Base-by-base conservation (phyloP, 2,329 filamentous ascomycete species). In the Polytolypa hystricis region DNA sequence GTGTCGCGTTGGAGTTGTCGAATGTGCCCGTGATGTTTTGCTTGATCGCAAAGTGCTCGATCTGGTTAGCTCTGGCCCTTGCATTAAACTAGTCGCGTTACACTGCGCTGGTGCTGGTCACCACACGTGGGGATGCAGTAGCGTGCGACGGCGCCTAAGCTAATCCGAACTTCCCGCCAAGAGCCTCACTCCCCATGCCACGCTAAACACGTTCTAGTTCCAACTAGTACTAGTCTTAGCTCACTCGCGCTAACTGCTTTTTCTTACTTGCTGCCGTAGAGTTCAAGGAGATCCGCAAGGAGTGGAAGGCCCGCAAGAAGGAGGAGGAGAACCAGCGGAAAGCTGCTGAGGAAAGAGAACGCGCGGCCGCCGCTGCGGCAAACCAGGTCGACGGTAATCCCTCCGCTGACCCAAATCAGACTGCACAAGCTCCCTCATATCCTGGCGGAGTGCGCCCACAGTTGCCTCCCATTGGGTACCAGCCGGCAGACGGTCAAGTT, bases 251-350 rank as follows among this genome's bases (percentile, higher is more conserved):
- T 19, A 15, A 17, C 15, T 11, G 30, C 17, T 16, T 11, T 23
- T 23, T n/a, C 10, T 34, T 28, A 15, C 18, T 33, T 33, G 28
- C 14, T 17, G 18, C 14, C 18, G 11, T 20, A 96, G 91, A 96
- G 62, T 96, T 98, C 67, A 98, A 98, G 60, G 91, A 98, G 56
- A 95, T 96, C 42, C 83, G 91, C 45, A 96, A 96, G 58, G 89
- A 96, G 56, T 98, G 91, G 91, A 98, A 96, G 68, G 84, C 84
- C 26, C 85, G 91, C 54, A 96, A 96, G 76, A 98, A 98, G 84
- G 91, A 96, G 60, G 89, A 96, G 52, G 89, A 96, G 47, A 80
- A 80, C 35, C 73, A 77, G 50, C 83, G 87, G 54, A 95, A 95
- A 69, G 82, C 81, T 9, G 84, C 87, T 7, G 89, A 96, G 46